Base-by-base conservation (phyloP, 2,329 filamentous ascomycete species). In the Bertia moriformis region DNA sequence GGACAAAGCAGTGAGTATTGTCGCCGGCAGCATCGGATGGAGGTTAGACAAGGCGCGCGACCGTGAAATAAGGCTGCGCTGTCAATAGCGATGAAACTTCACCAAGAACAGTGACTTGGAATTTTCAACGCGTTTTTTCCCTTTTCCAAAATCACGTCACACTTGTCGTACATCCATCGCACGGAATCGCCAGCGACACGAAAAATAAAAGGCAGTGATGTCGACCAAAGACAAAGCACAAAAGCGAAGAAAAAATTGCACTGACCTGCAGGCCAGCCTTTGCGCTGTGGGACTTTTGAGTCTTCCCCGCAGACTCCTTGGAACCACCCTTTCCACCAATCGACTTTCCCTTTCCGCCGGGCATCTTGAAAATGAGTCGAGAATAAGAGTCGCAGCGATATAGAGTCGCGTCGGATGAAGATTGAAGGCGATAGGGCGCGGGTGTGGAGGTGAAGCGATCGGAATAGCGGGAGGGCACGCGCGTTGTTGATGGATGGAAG, bases 181-280 rank as follows among this genome's bases (percentile, higher is more conserved):
- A n/a, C n/a, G n/a, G n/a, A n/a, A n/a, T n/a, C n/a, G n/a, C n/a
- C n/a, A n/a, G n/a, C n/a, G n/a, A n/a, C n/a, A n/a, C n/a, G n/a
- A n/a, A n/a, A n/a, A n/a, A n/a, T n/a, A n/a, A n/a, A n/a, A n/a
- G n/a, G n/a, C n/a, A n/a, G n/a, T n/a, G n/a, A n/a, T n/a, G n/a
- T n/a, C n/a, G n/a, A n/a, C n/a, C n/a, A n/a, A n/a, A n/a, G n/a
- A n/a, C n/a, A n/a, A n/a, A n/a, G n/a, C n/a, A n/a, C n/a, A n/a
- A n/a, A n/a, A n/a, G n/a, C n/a, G 10, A 29, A 10, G 24, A 29
- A 29, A 29, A 29, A 29, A 29, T 10, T 29, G 24, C 24, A 66
- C 84, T 72, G 71, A 95, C 88, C 82, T 95, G 88, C 51, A 95
- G 74, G 58, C 88, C 88, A 59, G 88, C 88, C 63, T 91, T 88